Evolutionary conservation across 148 eudicot genomes (phyloP).

Genomic region (Vaccinium corymbosum): DNA sequence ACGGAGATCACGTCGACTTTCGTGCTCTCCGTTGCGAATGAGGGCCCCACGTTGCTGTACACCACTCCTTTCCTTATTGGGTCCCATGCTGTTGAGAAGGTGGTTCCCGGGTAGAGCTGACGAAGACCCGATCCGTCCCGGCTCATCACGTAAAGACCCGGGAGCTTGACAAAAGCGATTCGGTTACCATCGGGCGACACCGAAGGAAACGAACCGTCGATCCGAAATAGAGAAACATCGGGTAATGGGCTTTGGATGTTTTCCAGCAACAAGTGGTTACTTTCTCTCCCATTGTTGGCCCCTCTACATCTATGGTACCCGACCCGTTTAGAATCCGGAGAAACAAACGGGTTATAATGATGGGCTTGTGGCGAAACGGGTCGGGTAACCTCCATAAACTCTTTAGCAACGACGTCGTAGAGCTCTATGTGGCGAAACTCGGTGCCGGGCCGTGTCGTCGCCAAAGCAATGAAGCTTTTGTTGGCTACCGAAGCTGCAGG

Average conservation of each 20-base stretch:
- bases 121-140: conserved; percentile 61
- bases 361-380: conserved; percentile 46
- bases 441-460: conserved; percentile 64
- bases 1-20: conserved; percentile 63
- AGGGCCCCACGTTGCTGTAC: conserved; percentile 70
- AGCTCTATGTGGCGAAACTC: conserved; percentile 76
- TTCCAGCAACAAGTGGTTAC: conserved; percentile 49
- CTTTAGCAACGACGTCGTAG: conserved; percentile 40
- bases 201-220: conserved; percentile 85
- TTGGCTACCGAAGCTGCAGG: conserved; percentile 62
- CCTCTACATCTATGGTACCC: conserved; percentile 91
- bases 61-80: conserved; percentile 66
- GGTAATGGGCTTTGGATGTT: conserved; percentile 40
- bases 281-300: conserved; percentile 16
- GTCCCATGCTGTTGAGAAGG: conserved; percentile 74
- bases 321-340: conserved; percentile 45
- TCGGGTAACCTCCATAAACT: conserved; percentile 57
- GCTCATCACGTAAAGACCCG: conserved; percentile 56
- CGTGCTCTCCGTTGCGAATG: conserved; percentile 56
- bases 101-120: conserved; percentile 31
- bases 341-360: conserved; percentile 76
- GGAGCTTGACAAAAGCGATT: conserved; percentile 53
- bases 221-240: conserved; percentile 51
- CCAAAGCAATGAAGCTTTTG: conserved; percentile 59
- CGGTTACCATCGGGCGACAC: conserved; percentile 67